phyloP scores from a whole-genome alignment of 2,329 filamentous ascomycete genomes.

The Pyricularia grisea region DNA sequence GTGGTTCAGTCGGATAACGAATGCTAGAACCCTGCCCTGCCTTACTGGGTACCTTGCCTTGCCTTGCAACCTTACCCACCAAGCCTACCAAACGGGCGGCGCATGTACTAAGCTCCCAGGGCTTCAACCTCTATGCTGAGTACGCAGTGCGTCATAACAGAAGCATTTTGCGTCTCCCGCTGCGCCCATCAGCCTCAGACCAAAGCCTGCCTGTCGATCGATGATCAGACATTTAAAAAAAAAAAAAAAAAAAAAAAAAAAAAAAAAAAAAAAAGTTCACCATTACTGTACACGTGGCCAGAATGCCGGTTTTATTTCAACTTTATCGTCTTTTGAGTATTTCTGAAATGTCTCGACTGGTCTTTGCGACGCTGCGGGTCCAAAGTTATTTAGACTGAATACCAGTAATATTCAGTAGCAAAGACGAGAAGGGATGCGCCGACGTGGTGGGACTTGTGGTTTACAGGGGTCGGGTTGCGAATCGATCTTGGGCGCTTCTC shows the following conservation, averaged over 20 bases:
- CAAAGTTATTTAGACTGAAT: background rate
- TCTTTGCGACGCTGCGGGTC: background rate
- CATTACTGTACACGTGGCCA: background rate
- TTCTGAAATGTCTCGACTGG: background rate
- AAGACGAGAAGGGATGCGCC: background rate
- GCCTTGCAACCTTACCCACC: background rate
- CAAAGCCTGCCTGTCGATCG: background rate
- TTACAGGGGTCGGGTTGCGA: constrained; percentile 1
- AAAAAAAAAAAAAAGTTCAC: too few species aligned
- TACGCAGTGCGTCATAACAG: background rate
- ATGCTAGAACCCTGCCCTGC: background rate
- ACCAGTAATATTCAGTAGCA: background rate
- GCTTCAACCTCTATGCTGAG: background rate
- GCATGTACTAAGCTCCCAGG: background rate
- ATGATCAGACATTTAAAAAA: too few species aligned
- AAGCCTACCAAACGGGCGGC: background rate
- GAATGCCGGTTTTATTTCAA: too few species aligned
- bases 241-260: too few species aligned
- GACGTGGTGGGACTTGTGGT: background rate
- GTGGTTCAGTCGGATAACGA: background rate
- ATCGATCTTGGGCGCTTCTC: background rate
- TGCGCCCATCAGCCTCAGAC: background rate
- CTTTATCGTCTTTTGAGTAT: background rate
- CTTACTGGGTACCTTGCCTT: too few species aligned
- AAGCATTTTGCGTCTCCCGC: background rate